A percentile compares a stretch with the other conserved stretches of the same genome.
phyloP scores from a whole-genome alignment of 78 protist species.

The Dictyostelium capitatum region DNA sequence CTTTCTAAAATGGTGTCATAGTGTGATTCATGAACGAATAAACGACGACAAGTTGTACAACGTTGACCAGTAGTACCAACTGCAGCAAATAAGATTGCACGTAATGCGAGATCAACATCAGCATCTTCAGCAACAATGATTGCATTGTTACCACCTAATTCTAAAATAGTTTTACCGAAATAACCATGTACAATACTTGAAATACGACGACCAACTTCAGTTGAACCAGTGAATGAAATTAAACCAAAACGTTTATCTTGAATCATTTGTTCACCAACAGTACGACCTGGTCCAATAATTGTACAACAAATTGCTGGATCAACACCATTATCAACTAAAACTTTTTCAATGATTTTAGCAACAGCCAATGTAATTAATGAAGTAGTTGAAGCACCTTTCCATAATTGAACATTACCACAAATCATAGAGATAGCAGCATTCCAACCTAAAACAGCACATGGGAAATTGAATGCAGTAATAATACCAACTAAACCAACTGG shows the following conservation, averaged over 20 bases:
- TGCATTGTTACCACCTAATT: slow-evolving; percentile 97
- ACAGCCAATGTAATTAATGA: slow-evolving; percentile 86
- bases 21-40: slow-evolving; percentile 90
- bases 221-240: slow-evolving; percentile 92
- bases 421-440: slow-evolving; percentile 88
- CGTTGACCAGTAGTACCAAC: slow-evolving; percentile 97
- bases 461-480: slow-evolving; percentile 97
- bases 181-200: slow-evolving; percentile 74
- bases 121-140: slow-evolving; percentile 93
- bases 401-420: slow-evolving; percentile 88
- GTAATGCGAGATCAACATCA: slow-evolving; percentile 88
- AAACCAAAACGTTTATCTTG: slow-evolving; percentile 85
- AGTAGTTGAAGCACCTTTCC: slow-evolving; percentile 95
- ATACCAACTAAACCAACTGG: slow-evolving; percentile 95
- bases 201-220: slow-evolving; percentile 89
- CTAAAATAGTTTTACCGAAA: slow-evolving; percentile 92
- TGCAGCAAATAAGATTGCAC: slow-evolving; percentile 88
- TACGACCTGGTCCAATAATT: slow-evolving; percentile 87
- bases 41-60: slow-evolving; percentile 93
- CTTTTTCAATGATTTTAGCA: slow-evolving; percentile 87
- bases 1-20: slow-evolving; percentile 87
- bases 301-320: slow-evolving; percentile 81
- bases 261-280: slow-evolving; percentile 90
- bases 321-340: slow-evolving; percentile 84
- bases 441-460: slow-evolving; percentile 96